phyloP scores from a whole-genome alignment of 352 stramenopile genomes.

The Phytophthora idaei region DNA sequence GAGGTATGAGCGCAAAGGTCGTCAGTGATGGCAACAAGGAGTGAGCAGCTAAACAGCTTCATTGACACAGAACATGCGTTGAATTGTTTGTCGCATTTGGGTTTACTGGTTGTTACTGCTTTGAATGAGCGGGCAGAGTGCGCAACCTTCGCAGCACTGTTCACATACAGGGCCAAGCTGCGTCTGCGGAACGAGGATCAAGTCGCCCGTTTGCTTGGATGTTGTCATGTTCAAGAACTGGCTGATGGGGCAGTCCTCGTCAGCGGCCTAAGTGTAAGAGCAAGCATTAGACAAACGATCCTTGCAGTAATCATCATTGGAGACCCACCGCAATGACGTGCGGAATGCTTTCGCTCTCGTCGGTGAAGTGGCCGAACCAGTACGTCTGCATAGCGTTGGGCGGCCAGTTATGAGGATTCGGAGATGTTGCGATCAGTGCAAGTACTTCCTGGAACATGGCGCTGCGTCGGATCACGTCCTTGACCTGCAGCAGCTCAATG shows the following conservation, averaged over 20 bases:
- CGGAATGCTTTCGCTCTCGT: conserved; percentile 47
- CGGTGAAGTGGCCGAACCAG: conserved; percentile 70
- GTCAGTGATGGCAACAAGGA: conserved; percentile 46
- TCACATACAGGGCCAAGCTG: conserved; percentile 78
- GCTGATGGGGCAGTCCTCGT: conserved; percentile 56
- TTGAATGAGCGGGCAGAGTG: conserved; percentile 40
- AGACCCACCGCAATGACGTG: conserved; percentile 48
- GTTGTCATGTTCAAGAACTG: conserved; percentile 74
- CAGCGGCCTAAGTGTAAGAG: conserved; percentile 28
- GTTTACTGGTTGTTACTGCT: conserved; percentile 27
- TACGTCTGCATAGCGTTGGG: conserved; percentile 74
- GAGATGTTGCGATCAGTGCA: conserved; percentile 56
- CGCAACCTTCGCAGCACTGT: conserved; percentile 66
- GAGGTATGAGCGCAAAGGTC: conserved; percentile 48
- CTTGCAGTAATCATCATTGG: background rate
- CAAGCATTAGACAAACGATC: background rate
- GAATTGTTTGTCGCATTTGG: background rate
- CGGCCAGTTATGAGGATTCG: conserved; percentile 72
- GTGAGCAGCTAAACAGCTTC: conserved; percentile 20
- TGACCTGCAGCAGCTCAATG: conserved; percentile 69
- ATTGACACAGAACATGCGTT: conserved; percentile 19
- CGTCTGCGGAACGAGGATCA: conserved; percentile 81
- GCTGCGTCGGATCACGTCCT: conserved; percentile 70
- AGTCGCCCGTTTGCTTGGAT: conserved; percentile 68
- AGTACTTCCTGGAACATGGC: conserved; percentile 82